phyloP scores from a whole-genome alignment of 345 rosid species.

The Hypericum perforatum region DNA sequence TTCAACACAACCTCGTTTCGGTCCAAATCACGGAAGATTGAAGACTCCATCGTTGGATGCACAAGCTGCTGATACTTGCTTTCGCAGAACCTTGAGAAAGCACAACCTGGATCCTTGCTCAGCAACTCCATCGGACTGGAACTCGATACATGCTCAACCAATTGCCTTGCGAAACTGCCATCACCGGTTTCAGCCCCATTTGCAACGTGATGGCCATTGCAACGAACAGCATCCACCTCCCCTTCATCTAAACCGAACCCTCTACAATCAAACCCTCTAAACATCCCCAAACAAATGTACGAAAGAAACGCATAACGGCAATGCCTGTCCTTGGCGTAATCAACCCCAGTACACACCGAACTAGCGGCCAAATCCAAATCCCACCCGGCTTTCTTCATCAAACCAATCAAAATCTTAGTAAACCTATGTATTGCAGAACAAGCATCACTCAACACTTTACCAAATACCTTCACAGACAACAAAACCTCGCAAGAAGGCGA shows the following conservation, averaged over 20 bases:
- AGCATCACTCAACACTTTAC: conserved; percentile 56
- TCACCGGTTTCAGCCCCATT: conserved; percentile 16
- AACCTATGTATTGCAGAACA: conserved; percentile 52
- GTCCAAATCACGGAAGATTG: conserved; percentile 68
- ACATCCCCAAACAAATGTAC: conserved; percentile 71
- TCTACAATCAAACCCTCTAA: conserved; percentile 52
- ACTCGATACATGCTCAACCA: conserved; percentile 69
- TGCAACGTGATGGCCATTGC: conserved; percentile 24
- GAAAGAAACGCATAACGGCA: conserved; percentile 61
- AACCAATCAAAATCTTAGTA: conserved; percentile 54
- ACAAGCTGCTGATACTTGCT: conserved; percentile 82
- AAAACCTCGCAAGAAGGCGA: conserved; percentile 42
- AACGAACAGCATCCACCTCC: conserved; percentile 12
- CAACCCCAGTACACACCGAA: conserved; percentile 49
- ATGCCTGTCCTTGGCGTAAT: conserved; percentile 47
- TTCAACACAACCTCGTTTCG: conserved; percentile 54
- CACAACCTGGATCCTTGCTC: conserved; percentile 51
- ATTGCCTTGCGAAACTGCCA: conserved; percentile 34
- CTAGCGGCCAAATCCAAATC: conserved; percentile 76
- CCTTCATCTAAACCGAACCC: conserved; percentile 34
- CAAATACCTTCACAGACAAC: conserved; percentile 52
- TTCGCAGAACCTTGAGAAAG: conserved; percentile 72
- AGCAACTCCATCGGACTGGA: conserved; percentile 65
- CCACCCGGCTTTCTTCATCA: conserved; percentile 88
- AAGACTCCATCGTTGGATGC: conserved; percentile 80